Evolutionary conservation across 2,329 filamentous ascomycete species (phyloP).

Genomic region (Verticillium zaregamsianum): DNA sequence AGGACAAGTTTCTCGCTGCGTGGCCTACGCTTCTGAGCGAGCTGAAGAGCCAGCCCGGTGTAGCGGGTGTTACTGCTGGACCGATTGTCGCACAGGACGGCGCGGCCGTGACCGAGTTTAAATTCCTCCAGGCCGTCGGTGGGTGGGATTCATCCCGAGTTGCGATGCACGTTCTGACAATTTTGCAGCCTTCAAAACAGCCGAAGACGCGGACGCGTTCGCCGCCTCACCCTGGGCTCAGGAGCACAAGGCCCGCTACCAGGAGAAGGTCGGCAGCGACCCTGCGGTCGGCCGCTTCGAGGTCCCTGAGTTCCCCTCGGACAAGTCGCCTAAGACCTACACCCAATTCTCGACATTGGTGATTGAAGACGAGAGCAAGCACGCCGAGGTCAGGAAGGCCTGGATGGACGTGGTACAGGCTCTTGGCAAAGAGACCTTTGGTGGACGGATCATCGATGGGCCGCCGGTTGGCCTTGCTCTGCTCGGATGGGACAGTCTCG

Average conservation of each 20-base stretch:
- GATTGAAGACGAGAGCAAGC: conserved; percentile 5
- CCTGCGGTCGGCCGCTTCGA: conserved; percentile 8
- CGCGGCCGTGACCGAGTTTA: conserved; percentile 5
- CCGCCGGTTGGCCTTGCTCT: conserved; percentile 3
- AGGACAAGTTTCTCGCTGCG: conserved; percentile 8
- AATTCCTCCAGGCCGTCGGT: conserved; percentile 7
- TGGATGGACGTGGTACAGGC: conserved; percentile 5
- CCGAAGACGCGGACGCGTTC: conserved; percentile 6
- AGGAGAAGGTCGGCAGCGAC: neutral
- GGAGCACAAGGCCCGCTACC: conserved; percentile 1
- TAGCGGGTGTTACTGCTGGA: conserved; percentile 2
- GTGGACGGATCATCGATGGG: conserved; percentile 3
- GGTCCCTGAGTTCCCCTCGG: neutral
- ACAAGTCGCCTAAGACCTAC: conserved; percentile 3
- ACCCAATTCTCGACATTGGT: conserved; percentile 4
- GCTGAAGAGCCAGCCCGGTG: conserved; percentile 6
- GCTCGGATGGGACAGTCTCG: conserved; percentile 9
- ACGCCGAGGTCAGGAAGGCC: conserved; percentile 5
- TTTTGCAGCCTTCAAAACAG: conserved; percentile 3
- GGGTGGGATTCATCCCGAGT: neutral
- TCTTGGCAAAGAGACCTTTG: conserved; percentile 3
- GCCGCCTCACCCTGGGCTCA: conserved; percentile 5
- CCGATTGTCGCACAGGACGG: conserved; percentile 6
- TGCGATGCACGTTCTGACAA: neutral
- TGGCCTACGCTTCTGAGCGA: conserved; percentile 7